A percentile compares a stretch with the other conserved stretches of the same genome.
phyloP scores from a whole-genome alignment of 768 basidiomycete species.

The Phaeotremella fagi region DNA sequence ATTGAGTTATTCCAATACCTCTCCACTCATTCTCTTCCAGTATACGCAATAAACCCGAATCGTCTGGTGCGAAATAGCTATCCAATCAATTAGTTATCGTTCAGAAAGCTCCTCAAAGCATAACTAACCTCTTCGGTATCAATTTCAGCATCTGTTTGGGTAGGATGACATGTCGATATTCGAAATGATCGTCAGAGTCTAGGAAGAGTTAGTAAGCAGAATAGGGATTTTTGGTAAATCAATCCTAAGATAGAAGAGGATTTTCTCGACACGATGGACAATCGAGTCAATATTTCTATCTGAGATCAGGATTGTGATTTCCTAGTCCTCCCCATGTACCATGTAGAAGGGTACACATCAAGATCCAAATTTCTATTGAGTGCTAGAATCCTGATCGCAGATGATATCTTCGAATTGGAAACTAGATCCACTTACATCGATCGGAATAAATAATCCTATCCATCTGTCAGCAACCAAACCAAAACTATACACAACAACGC shows the following conservation, averaged over 20 bases:
- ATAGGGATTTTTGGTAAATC: too few relatives aligned
- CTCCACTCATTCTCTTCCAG: conserved; percentile 88
- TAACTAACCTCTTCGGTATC: conserved; percentile 63
- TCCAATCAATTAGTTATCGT: neutral
- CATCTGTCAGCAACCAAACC: neutral
- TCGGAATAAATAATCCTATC: conserved; percentile 47
- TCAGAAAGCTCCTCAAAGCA: neutral
- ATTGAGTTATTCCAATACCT: conserved; percentile 92
- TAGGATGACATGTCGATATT: conserved; percentile 90
- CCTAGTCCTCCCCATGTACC: too few relatives aligned
- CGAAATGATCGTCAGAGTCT: conserved; percentile 81
- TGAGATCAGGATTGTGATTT: too few relatives aligned
- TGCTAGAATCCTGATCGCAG: too few relatives aligned
- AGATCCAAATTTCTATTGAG: too few relatives aligned
- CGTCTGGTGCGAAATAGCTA: conserved; percentile 65
- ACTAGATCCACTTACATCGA: conserved; percentile 31
- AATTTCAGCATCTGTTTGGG: conserved; percentile 91
- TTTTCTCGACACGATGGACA: too few relatives aligned
- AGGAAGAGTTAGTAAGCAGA: too few relatives aligned
- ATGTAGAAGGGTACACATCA: too few relatives aligned
- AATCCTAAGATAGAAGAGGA: too few relatives aligned
- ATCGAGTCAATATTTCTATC: too few relatives aligned
- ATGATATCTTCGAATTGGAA: too few relatives aligned
- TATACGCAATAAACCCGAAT: conserved; percentile 73
- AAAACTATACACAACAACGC: conserved; percentile 1